These are phyloP conservation scores for Thymus quinquecostatus DNA, from an alignment of 257 asterid genomes.

Conservation along the genomic window DNA sequence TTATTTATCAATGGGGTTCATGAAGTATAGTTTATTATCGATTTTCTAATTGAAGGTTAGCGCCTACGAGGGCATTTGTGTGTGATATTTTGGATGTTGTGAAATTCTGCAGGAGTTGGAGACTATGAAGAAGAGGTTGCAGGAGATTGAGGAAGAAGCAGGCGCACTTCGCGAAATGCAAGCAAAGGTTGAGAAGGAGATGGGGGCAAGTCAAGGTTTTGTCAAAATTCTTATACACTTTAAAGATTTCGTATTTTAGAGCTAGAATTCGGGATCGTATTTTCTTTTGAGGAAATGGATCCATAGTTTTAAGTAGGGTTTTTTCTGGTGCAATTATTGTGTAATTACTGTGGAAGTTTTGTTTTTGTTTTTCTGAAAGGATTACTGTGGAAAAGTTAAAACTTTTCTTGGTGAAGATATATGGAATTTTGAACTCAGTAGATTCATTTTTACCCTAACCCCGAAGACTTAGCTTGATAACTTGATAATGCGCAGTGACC, in stretches of 20 bases:
- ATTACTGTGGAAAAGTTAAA: not conserved
- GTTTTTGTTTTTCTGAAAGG: too few relatives aligned
- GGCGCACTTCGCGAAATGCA: slow-evolving; percentile 88
- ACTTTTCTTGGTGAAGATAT: not conserved
- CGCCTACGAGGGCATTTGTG: slow-evolving; percentile 4
- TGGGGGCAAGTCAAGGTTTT: slow-evolving; percentile 68
- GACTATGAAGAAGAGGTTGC: slow-evolving; percentile 69
- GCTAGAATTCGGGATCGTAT: slow-evolving; percentile 24
- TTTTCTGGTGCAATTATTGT: slow-evolving; percentile 8
- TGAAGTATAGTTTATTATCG: not conserved
- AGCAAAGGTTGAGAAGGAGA: slow-evolving; percentile 78
- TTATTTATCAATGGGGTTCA: not conserved
- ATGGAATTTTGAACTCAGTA: slow-evolving; percentile 13
- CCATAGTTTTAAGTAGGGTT: not conserved
- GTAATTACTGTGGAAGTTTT: not conserved
- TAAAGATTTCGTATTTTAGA: slow-evolving; percentile 11
- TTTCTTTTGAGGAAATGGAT: not conserved
- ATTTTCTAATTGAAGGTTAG: not conserved
- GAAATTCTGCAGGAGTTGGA: slow-evolving; percentile 66
- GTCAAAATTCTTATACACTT: slow-evolving; percentile 23
- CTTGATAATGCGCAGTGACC: not conserved
- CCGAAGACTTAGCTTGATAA: not conserved
- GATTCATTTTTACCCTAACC: slow-evolving; percentile 2
- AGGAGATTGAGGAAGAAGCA: slow-evolving; percentile 86
- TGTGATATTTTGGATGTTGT: slow-evolving; percentile 18